Conservation (phyloP, 1,284 basidiomycete genomes). For the Papiliotrema fonsecae region DNA sequence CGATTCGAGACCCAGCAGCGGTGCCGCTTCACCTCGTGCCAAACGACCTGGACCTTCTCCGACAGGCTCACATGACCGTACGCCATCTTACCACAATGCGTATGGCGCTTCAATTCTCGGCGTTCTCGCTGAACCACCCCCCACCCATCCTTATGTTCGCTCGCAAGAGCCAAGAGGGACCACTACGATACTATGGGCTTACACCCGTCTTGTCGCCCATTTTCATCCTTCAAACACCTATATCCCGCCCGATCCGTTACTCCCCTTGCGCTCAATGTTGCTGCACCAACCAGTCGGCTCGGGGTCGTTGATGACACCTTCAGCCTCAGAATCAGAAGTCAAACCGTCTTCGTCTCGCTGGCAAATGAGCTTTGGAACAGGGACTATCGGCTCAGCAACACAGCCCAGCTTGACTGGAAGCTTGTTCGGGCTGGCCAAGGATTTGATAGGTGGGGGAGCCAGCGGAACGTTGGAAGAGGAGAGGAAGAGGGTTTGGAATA, state of each 20-base stretch:
- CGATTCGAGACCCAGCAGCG: background rate
- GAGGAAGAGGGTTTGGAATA: constrained; percentile 45
- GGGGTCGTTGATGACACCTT: constrained; percentile 21
- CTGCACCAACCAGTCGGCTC: constrained; percentile 48
- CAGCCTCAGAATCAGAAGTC: constrained; percentile 3
- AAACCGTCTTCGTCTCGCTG: constrained; percentile 24
- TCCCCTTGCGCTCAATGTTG: constrained; percentile 43
- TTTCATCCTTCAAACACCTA: constrained; percentile 45
- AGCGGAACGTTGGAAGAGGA: constrained; percentile 46
- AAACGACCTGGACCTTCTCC: constrained; percentile 1
- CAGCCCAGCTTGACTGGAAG: constrained; percentile 47
- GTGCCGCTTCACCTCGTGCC: background rate
- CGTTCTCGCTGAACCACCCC: constrained; percentile 16
- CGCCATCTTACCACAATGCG: constrained; percentile 37
- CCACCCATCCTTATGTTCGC: constrained; percentile 27
- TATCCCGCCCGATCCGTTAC: constrained; percentile 48
- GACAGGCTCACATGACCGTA: constrained; percentile 11
- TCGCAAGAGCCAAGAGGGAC: constrained; percentile 23
- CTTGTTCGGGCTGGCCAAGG: constrained; percentile 45
- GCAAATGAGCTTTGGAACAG: constrained; percentile 44
- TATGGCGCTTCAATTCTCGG: constrained; percentile 21
- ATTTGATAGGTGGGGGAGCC: constrained; percentile 35
- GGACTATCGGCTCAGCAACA: constrained; percentile 37
- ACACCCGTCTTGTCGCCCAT: constrained; percentile 40
- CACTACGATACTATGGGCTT: constrained; percentile 45